These are phyloP conservation scores for Penicillium parvum DNA, from an alignment of 495 filamentous ascomycete genomes.

Conservation along the genomic window DNA sequence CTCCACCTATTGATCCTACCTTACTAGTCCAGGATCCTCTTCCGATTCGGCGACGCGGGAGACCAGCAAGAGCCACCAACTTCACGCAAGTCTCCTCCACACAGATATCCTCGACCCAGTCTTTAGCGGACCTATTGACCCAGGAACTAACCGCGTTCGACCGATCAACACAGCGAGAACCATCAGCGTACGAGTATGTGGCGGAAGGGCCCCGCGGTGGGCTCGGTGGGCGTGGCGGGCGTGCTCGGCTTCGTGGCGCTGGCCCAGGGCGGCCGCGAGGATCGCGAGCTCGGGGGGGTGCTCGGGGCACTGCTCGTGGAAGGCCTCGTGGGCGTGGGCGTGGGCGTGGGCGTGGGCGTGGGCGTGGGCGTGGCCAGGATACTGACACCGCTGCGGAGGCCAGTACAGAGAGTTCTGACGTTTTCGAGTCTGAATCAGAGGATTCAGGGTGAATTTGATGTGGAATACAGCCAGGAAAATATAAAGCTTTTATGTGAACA, in stretches of 20 bases:
- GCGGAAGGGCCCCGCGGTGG: background rate
- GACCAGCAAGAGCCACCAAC: background rate
- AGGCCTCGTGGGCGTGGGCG: background rate
- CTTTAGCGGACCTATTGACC: no score
- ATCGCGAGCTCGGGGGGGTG: no score
- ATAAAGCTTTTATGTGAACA: background rate
- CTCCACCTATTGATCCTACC: background rate
- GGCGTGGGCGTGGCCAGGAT: background rate
- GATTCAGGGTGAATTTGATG: background rate
- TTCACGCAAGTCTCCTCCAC: background rate
- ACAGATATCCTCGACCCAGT: background rate
- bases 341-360: background rate
- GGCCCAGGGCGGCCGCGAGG: no score
- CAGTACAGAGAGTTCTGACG: background rate
- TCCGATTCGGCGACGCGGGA: background rate
- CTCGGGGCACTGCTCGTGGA: no score
- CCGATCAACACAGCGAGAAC: background rate
- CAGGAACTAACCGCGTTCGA: background rate
- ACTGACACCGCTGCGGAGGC: background rate
- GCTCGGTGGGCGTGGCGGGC: background rate
- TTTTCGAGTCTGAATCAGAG: background rate
- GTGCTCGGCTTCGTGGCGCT: background rate
- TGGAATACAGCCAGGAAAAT: no score
- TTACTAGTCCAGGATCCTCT: constrained; percentile 1
- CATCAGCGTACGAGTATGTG: background rate